Base-by-base conservation (phyloP, 2,329 filamentous ascomycete genomes). In the Alternaria atra region DNA sequence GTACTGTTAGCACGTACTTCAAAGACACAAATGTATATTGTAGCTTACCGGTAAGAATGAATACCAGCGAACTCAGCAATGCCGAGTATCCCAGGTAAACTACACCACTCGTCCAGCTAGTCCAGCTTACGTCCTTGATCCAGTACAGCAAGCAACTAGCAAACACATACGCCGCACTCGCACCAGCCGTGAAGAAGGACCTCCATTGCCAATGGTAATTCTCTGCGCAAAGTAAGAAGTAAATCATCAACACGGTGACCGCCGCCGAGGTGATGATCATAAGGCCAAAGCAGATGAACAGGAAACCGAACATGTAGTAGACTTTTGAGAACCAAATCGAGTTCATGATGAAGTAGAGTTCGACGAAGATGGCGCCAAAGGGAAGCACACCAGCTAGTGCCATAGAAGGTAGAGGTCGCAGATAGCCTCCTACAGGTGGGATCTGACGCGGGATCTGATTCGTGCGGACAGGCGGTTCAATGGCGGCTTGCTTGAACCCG, bases 121-220 rank as follows among this genome's bases (percentile, higher is more conserved):
- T 90, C 66, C 98, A 90, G 71, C 90, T 93, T 60, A 98, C 84
- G 78, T 94, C 93, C 72, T 91, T 94, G 35, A 93, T 82, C 87
- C 95, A 95, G 81, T 97, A 98, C 54, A 97, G 85, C 69, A 99
- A 80, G 54, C 93, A 94, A 79, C 97, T 96, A 39, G 91, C 82
- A 79, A 98, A 98, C 46, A 99, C 93, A 77, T 98, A 99, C 13
- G 87, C 87, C 1, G 94, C 94, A 53, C 91, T 96, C 75, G 93
- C 94, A 60, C 95, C 95, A 1, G 93, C 93, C 2, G 93, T 94
- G 61, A 93, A 86, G 83, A 99, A 99, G 6, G 93, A 90, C 53
- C 95, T 89, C 95, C 95, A 99, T 73, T 98, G 95, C 95, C 95
- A 99, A 79, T 97, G 91, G 81, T 99, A 99, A 81, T 99, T 95